Evolutionary conservation across 768 basidiomycete genomes (phyloP), one percentile per base, ranked within the genome.

Genomic region (Pleurotus tuoliensis): DNA sequence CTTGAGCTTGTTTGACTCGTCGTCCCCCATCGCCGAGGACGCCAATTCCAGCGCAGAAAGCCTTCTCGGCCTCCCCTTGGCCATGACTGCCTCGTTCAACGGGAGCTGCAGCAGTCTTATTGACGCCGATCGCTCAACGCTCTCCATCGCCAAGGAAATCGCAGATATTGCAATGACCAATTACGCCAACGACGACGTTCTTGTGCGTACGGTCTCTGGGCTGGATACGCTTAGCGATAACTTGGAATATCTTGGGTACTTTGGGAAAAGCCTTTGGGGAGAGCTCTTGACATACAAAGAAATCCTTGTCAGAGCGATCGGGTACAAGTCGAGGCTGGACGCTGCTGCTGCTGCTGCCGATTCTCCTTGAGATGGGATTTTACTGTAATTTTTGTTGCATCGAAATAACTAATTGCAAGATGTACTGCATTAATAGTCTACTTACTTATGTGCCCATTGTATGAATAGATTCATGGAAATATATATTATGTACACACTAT

Each of bases 191-290:
- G 54, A 57, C 16, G 62, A 71, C 25, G 57, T 62, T 11, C 57
- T 75, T 8, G 53, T 71, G n/a, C 47, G 56, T 11, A 63, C 66
- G 0, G 57, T 59, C 7, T 57, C 61, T 47, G 47, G 50, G 22
- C 63, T 75, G 5, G 63, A 73, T 25, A 68, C 67, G 37, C 62
- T 76, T 15, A 62, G 64, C 18, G 70, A 72, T 44, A 75, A 76
- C 48, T 59, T 75, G 13, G 59, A 63, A 9, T 64, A 68, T 46
- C 56, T 76, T 37, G 74, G 75, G 3, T 71, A 70, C 54, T 73
- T 66, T 51, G 62, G 58, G 15, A 41, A 65, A 16, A 59, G 62
- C 11, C 56, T 76, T 1, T 75, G 75, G 75, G 57, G 62, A 27
- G 71, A 75, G 41, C 56, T 75, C 38, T 62, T 69, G 16, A 47